Conservation (phyloP, 2,329 filamentous ascomycete genomes). For the Passalora sequoiae region DNA sequence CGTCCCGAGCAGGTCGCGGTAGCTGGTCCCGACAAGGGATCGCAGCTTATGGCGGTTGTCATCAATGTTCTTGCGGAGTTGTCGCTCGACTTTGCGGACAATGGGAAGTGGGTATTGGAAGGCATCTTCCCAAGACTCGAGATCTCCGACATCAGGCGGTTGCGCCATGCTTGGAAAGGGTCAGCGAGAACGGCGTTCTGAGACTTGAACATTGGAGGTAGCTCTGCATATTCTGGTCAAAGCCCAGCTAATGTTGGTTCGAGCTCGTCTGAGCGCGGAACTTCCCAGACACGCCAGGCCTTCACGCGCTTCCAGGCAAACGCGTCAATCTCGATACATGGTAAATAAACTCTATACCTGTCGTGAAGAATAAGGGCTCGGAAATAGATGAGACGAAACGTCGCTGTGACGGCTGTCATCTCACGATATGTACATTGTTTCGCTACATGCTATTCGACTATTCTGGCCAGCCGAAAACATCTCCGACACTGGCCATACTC, state of each 20-base stretch:
- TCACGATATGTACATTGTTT: constrained; percentile 3
- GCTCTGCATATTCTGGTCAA: too few relatives aligned
- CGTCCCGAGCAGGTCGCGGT: constrained; percentile 84
- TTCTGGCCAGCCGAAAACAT: constrained; percentile 75
- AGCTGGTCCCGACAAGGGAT: constrained; percentile 62
- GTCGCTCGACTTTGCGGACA: constrained; percentile 58
- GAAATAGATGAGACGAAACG: neutral
- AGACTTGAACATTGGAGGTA: too few relatives aligned
- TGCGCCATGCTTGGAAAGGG: constrained; percentile 35
- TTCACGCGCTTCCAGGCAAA: too few relatives aligned
- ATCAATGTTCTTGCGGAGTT: constrained; percentile 57
- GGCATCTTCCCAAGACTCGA: constrained; percentile 62
- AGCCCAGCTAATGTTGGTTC: too few relatives aligned
- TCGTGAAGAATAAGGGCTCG: neutral
- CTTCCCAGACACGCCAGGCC: neutral
- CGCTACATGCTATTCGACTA: neutral
- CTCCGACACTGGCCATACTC: constrained; percentile 72
- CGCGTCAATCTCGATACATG: too few relatives aligned
- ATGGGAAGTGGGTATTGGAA: constrained; percentile 61
- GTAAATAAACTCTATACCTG: neutral
- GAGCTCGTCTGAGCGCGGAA: too few relatives aligned
- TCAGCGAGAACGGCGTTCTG: too few relatives aligned
- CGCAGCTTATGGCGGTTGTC: constrained; percentile 63
- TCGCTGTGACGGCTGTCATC: neutral
- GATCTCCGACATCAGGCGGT: constrained; percentile 51